These are phyloP conservation scores for Triglochin maritima DNA, from an alignment of 106 monocot species.

Conservation along the genomic window DNA sequence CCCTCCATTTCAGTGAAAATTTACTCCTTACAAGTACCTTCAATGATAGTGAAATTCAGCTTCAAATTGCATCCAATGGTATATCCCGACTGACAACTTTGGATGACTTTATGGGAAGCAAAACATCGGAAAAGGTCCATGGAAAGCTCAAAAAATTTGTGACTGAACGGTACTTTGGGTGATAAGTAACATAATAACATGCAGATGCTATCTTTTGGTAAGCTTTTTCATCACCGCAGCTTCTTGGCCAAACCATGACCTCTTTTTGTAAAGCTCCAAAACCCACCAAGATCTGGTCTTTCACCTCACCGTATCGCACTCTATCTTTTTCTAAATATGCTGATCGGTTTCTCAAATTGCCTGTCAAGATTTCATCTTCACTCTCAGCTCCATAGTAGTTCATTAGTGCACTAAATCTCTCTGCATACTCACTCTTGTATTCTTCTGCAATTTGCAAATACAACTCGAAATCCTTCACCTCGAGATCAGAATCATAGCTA, in stretches of 20 bases:
- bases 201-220: conserved; percentile 45
- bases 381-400: conserved; percentile 50
- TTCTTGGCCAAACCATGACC: conserved; percentile 42
- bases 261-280: conserved; percentile 52
- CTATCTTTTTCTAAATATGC: conserved; percentile 52
- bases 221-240: conserved; percentile 26
- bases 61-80: too few relatives aligned
- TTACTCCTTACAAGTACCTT: too few relatives aligned
- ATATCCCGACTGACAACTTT: conserved; percentile 11
- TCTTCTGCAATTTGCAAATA: conserved; percentile 51
- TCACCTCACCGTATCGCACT: conserved; percentile 54
- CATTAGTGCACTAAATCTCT: conserved; percentile 59
- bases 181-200: conserved; percentile 70
- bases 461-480: conserved; percentile 55
- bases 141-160: conserved; percentile 61
- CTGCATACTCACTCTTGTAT: conserved; percentile 47
- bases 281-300: conserved; percentile 47
- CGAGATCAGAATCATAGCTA: conserved; percentile 56
- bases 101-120: conserved; percentile 45
- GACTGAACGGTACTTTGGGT: conserved; percentile 24
- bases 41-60: too few relatives aligned
- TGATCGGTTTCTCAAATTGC: conserved; percentile 38
- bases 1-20: too few relatives aligned
- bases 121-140: conserved; percentile 49
- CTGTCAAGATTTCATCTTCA: conserved; percentile 89